These are phyloP conservation scores for Ogataea ganodermae DNA, from an alignment of 805 yeast species.

Conservation along the genomic window DNA sequence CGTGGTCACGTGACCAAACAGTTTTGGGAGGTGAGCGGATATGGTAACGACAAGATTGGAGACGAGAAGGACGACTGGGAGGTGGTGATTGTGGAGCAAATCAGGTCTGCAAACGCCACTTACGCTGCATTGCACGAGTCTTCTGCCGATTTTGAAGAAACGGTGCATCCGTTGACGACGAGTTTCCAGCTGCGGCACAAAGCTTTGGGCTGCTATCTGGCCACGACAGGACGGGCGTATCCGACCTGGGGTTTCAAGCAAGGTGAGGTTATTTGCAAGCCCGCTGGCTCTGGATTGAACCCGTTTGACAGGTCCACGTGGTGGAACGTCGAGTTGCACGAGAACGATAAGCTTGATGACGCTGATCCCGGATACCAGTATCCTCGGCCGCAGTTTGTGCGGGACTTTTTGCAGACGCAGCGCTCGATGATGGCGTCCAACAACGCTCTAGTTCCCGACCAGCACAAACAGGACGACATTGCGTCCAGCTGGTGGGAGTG, in stretches of 20 bases:
- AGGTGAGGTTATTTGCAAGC: conserved; percentile 79
- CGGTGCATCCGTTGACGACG: conserved; percentile 79
- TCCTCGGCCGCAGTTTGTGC: conserved; percentile 57
- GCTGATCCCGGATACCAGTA: conserved; percentile 37
- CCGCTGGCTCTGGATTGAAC: conserved; percentile 36
- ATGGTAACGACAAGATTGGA: conserved; percentile 65
- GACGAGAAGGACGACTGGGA: conserved; percentile 79
- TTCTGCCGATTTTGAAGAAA: conserved; percentile 44
- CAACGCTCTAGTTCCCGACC: conserved; percentile 78
- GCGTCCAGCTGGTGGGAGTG: conserved; percentile 84
- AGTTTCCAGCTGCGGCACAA: conserved; percentile 74
- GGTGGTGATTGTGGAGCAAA: conserved; percentile 65
- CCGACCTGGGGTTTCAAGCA: conserved; percentile 99
- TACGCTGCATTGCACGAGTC: conserved; percentile 29
- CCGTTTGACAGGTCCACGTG: conserved; percentile 60
- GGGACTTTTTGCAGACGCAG: conserved; percentile 71
- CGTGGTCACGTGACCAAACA: conserved; percentile 60
- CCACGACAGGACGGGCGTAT: conserved; percentile 75
- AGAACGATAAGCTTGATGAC: conserved; percentile 45
- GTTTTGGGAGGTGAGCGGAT: conserved; percentile 64
- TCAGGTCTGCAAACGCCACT: conserved; percentile 32
- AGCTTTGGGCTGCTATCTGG: conserved; percentile 77
- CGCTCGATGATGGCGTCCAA: conserved; percentile 83
- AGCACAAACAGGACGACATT: conserved; percentile 66
- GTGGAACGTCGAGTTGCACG: conserved; percentile 82